Evolutionary conservation across 2,329 filamentous ascomycete genomes (phyloP).

Genomic region (Juglanconis oblonga): DNA sequence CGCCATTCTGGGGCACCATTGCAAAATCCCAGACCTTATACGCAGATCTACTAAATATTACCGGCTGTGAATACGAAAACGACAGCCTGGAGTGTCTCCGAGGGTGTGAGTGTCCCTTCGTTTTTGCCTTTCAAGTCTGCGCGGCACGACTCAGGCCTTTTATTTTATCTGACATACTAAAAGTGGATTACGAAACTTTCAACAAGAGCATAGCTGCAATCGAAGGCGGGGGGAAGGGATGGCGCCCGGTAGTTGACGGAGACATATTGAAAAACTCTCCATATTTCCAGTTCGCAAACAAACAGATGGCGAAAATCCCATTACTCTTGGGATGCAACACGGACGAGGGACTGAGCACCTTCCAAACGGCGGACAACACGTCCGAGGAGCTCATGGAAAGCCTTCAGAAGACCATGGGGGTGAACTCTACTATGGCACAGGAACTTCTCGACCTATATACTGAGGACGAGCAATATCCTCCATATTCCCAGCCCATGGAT

Average conservation of each 20-base stretch:
- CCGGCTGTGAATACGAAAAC: neutral
- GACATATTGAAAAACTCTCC: constrained; percentile 1
- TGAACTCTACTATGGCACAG: neutral
- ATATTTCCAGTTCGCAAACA: neutral
- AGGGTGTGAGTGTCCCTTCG: neutral
- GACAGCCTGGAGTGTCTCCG: constrained; percentile 2
- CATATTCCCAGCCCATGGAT: constrained; percentile 1
- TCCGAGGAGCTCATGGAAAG: neutral
- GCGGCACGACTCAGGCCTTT: no score
- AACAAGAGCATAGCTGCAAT: neutral
- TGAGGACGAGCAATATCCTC: neutral
- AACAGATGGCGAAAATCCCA: neutral
- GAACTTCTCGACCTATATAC: neutral
- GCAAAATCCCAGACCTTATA: neutral
- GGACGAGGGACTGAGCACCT: neutral
- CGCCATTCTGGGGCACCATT: neutral
- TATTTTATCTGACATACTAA: neutral
- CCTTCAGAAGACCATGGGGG: neutral
- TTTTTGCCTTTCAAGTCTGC: neutral
- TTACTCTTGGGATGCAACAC: neutral
- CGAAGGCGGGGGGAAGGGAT: neutral
- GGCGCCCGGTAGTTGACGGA: constrained; percentile 1
- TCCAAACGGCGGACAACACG: neutral
- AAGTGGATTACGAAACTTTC: neutral
- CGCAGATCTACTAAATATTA: neutral